Base-by-base conservation (phyloP, 2,329 filamentous ascomycete genomes). In the Chaetomiaceae sp. region DNA sequence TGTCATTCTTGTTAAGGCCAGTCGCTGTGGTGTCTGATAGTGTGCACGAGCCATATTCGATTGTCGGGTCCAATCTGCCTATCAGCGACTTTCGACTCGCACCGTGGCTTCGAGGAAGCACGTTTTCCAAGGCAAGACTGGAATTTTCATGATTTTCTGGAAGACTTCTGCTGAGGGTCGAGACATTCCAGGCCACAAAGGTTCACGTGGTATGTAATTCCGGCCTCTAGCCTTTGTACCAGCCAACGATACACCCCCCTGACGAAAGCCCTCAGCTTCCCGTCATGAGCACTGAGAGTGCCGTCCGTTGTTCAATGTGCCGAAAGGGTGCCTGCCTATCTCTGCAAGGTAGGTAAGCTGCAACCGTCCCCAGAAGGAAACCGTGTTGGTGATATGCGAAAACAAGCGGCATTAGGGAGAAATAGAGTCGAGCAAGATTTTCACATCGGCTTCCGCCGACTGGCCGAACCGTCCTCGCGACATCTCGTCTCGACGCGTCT, bases 11-110 rank as follows among this genome's bases (percentile, higher is more conserved):
- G 43, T 45, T 38, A 47, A 9, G 14, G 22, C 22, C 2, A 15
- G 12, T 25, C 7, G 11, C 20, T 15, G n/a, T 36, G 14, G 20
- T 7, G 5, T 36, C 33, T 43, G 37, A 6, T 6, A 34, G 20
- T 8, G 40, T 31, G 54, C 54, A 56, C 54, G 54, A 22, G 12
- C 50, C 46, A 53, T 49, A 45, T 49, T 49, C 48, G 27, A 44
- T 40, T 49, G 44, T 46, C 49, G 54, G 54, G 51, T 49, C 45
- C 25, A 38, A 19, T 11, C 9, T 17, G 34, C 22, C 33, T 34
- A 14, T 33, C 6, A n/a, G 22, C 34, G 42, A 11, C 8, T 9
- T 23, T 34, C 11, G n/a, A 11, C n/a, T 31, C 17, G 42, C 42
- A 12, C 19, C 23, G 25, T 29, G 25, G 40, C n/a, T 31, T 15